Evolutionary conservation across 1,284 basidiomycete species (phyloP).

Genomic region (Ceraceosorus guamensis): DNA sequence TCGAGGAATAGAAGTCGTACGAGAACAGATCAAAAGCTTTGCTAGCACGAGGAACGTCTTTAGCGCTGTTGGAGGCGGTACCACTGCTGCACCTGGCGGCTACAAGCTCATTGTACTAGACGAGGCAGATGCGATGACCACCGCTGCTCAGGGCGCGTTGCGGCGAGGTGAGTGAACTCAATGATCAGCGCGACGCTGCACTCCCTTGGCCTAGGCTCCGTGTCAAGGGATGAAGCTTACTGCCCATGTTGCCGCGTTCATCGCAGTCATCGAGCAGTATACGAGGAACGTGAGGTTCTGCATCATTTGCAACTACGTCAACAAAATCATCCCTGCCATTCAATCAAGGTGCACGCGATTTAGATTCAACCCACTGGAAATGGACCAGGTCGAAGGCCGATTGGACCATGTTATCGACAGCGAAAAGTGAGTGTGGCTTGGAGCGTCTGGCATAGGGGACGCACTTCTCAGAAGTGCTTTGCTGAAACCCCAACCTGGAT

Average conservation of each 20-base stretch:
- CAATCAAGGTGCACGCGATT: constrained; percentile 97
- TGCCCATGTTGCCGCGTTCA: neutral
- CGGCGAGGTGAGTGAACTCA: constrained; percentile 58
- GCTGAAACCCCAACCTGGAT: no score
- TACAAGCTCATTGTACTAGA: constrained; percentile 98
- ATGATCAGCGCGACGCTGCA: no score
- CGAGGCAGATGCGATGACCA: constrained; percentile 99
- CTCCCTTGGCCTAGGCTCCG: no score
- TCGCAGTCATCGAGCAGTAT: constrained; percentile 89
- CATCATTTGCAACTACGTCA: constrained; percentile 99
- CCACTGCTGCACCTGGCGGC: constrained; percentile 50
- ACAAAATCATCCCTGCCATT: constrained; percentile 97
- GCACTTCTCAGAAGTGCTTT: neutral
- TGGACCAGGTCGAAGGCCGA: constrained; percentile 74
- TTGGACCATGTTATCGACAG: constrained; percentile 71
- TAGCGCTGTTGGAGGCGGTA: constrained; percentile 39
- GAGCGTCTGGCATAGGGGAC: neutral
- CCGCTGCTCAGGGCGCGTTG: constrained; percentile 89
- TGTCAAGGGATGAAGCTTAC: neutral
- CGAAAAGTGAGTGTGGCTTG: constrained; percentile 63
- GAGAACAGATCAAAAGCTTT: constrained; percentile 97
- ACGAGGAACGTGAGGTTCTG: constrained; percentile 98
- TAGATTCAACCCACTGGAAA: constrained; percentile 83
- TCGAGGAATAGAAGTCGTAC: constrained; percentile 93
- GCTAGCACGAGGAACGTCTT: constrained; percentile 86